phyloP scores from a whole-genome alignment of 2,329 filamentous ascomycete species.

The Aspergillus ustus region DNA sequence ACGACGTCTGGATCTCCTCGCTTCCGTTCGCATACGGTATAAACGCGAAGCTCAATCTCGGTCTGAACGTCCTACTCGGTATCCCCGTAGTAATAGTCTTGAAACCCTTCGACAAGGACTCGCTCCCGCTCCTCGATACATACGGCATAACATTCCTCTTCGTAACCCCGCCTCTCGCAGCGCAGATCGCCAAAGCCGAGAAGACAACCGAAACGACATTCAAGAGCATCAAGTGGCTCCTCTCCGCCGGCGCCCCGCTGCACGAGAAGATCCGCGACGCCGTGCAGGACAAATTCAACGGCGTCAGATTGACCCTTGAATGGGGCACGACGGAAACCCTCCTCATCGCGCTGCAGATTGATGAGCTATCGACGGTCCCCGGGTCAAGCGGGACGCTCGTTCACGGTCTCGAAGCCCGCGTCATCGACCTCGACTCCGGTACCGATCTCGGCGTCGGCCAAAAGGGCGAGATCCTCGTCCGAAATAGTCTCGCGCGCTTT shows the following conservation, averaged over 20 bases:
- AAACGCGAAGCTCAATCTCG: constrained; percentile 33
- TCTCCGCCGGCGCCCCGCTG: constrained; percentile 32
- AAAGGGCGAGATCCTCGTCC: constrained; percentile 29
- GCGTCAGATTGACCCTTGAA: constrained; percentile 27
- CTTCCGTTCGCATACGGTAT: constrained; percentile 34
- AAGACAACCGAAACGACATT: constrained; percentile 14
- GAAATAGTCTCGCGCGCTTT: constrained; percentile 24
- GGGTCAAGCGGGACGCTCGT: constrained; percentile 31
- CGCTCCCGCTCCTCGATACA: constrained; percentile 24
- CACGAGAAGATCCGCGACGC: constrained; percentile 26
- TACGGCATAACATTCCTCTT: constrained; percentile 31
- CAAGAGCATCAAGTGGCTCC: constrained; percentile 32
- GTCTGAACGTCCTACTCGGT: constrained; percentile 32
- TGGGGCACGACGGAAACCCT: constrained; percentile 33
- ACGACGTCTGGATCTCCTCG: constrained; percentile 30
- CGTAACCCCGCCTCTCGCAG: constrained; percentile 29
- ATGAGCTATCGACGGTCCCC: constrained; percentile 18
- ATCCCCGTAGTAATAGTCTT: constrained; percentile 32
- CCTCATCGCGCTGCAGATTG: constrained; percentile 30
- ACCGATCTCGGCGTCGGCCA: constrained; percentile 20
- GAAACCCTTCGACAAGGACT: constrained; percentile 22
- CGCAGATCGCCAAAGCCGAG: constrained; percentile 26
- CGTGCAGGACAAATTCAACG: constrained; percentile 25
- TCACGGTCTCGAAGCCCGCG: constrained; percentile 20
- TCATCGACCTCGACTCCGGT: constrained; percentile 26